phyloP scores from a whole-genome alignment of 129 eudicot species.

The Pulicaria dysenterica region DNA sequence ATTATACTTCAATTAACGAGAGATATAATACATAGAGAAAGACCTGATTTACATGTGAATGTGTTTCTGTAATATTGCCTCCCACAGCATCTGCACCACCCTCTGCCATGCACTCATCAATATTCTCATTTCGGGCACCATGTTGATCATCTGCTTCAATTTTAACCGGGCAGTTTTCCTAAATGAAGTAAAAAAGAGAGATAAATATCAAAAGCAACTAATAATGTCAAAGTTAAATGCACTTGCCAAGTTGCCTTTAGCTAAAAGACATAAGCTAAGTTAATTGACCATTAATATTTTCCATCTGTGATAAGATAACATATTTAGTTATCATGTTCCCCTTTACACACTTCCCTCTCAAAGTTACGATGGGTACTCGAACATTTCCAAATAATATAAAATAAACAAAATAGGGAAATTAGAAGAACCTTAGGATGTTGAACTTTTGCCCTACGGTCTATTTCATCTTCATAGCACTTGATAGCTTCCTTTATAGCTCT shows the following conservation, averaged over 20 bases:
- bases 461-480: conserved; percentile 33
- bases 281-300: too few relatives aligned
- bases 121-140: not conserved
- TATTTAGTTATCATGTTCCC: conserved; percentile 5
- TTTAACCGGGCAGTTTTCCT: conserved; percentile 29
- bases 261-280: too few relatives aligned
- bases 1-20: not conserved
- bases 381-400: not conserved
- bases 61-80: conserved; percentile 2
- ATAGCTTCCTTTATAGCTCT: conserved; percentile 37
- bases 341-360: not conserved
- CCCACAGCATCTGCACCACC: conserved; percentile 13
- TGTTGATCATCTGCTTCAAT: conserved; percentile 23
- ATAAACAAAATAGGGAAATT: conserved; percentile 22
- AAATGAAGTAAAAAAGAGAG: not conserved
- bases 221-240: not conserved
- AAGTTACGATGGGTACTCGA: conserved; percentile 2
- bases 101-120: conserved; percentile 19
- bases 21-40: conserved; percentile 4
- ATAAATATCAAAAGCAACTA: not conserved
- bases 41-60: conserved; percentile 27
- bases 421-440: conserved; percentile 31
- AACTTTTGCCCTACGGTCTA: conserved; percentile 33
- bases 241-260: too few relatives aligned
- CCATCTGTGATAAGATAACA: not conserved